These are phyloP conservation scores for Aspergillus pseudoterreus DNA, from an alignment of 2,329 filamentous ascomycete species.

Conservation along the genomic window DNA sequence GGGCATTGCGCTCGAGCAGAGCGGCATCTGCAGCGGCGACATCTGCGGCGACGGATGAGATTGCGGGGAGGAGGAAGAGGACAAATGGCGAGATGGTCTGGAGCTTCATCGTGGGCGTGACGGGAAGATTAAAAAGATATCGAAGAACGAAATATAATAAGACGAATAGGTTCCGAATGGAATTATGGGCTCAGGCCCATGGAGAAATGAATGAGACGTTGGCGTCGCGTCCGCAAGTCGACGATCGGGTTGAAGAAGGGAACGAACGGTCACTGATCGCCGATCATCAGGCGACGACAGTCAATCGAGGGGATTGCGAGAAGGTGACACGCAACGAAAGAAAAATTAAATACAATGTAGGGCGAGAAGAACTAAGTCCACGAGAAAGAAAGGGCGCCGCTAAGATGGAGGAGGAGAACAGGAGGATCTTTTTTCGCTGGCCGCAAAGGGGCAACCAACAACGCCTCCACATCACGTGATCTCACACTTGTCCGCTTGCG, in stretches of 20 bases:
- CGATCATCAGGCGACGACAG: constrained; percentile 12
- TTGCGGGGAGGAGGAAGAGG: constrained; percentile 33
- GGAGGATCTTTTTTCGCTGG: constrained; percentile 2
- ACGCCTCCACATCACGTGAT: constrained; percentile 13
- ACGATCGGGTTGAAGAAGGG: background rate
- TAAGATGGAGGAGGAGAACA: background rate
- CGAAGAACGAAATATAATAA: constrained; percentile 1
- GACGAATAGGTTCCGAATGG: background rate
- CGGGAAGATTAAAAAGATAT: background rate
- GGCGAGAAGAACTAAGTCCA: background rate
- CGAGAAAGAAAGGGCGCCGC: constrained; percentile 8
- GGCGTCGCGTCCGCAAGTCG: background rate
- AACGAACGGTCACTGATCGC: background rate
- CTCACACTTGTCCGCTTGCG: constrained; percentile 8
- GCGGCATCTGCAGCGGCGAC: constrained; percentile 9
- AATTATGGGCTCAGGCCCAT: constrained; percentile 1
- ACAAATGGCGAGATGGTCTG: constrained; percentile 25
- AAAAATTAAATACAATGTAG: background rate
- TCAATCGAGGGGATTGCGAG: background rate
- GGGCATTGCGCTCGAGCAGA: constrained; percentile 7
- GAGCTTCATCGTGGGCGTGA: constrained; percentile 30
- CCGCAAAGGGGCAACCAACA: constrained; percentile 16
- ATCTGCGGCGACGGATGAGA: constrained; percentile 25
- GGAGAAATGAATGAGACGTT: constrained; percentile 1
- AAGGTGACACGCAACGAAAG: background rate